These are phyloP conservation scores for Leccinum subtestaceum DNA, from an alignment of 768 basidiomycete species.

Conservation along the genomic window DNA sequence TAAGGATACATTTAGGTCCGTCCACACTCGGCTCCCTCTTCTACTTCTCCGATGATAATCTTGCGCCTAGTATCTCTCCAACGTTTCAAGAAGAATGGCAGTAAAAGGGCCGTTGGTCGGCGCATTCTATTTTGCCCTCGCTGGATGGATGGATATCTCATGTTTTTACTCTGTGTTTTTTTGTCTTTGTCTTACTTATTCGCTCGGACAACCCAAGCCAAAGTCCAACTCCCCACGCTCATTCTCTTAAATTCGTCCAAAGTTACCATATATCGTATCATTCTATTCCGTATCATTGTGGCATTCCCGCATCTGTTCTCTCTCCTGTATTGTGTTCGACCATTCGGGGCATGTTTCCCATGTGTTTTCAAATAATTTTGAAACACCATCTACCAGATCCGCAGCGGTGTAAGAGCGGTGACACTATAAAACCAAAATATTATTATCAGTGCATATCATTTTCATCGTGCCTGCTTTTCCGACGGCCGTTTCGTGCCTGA, in stretches of 20 bases:
- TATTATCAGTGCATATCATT: no score
- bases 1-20: neutral
- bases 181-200: neutral
- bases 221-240: slow-evolving; percentile 7
- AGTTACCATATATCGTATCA: neutral
- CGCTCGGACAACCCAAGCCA: neutral
- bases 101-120: neutral
- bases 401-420: neutral
- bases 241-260: neutral
- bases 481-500: neutral
- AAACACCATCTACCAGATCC: neutral
- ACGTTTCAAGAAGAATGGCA: neutral
- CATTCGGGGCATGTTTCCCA: neutral
- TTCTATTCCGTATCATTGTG: slow-evolving; percentile 1
- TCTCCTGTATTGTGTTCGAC: neutral
- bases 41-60: neutral
- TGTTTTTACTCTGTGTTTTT: neutral
- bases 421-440: neutral
- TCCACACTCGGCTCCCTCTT: neutral
- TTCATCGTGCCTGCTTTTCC: neutral
- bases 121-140: neutral
- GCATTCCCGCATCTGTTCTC: no score
- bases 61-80: neutral
- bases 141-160: slow-evolving; percentile 2
- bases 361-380: neutral